phyloP scores from a whole-genome alignment of 1,284 basidiomycete species.

The Moniliella sp. region DNA sequence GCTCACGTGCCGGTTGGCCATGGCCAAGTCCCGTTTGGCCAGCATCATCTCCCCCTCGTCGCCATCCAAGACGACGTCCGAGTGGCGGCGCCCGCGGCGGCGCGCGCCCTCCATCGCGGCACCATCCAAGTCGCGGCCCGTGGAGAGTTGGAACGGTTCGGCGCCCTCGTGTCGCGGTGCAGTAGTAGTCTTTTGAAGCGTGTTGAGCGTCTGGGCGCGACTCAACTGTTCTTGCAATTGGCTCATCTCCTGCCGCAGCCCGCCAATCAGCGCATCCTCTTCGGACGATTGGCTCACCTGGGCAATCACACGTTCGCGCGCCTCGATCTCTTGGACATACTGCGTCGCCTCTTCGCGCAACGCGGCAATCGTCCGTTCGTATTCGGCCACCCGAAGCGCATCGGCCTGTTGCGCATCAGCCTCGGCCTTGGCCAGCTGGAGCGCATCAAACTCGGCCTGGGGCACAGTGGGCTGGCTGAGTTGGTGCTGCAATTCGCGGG shows the following conservation, averaged over 20 bases:
- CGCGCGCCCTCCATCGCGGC: conserved; percentile 12
- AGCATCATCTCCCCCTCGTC: conserved; percentile 52
- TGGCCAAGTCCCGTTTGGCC: conserved; percentile 50
- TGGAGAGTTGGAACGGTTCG: conserved; percentile 23
- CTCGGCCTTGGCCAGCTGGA: conserved; percentile 54
- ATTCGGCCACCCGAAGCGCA: conserved; percentile 51
- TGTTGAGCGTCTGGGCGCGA: conserved; percentile 52
- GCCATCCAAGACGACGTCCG: conserved; percentile 46
- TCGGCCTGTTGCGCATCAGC: conserved; percentile 64
- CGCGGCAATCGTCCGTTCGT: conserved; percentile 60
- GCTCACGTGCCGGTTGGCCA: conserved; percentile 63
- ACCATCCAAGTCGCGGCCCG: conserved; percentile 19
- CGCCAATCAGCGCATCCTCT: conserved; percentile 67
- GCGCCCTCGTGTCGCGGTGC: conserved; percentile 29
- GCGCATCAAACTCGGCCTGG: conserved; percentile 51
- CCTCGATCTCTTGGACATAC: conserved; percentile 56
- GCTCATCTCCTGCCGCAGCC: conserved; percentile 74
- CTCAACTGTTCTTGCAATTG: conserved; percentile 81
- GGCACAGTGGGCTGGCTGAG: conserved; percentile 55
- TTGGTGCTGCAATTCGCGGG: conserved; percentile 53
- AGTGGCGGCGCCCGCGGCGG: conserved; percentile 50
- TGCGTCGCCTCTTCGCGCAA: conserved; percentile 38
- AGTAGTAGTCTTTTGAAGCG: conserved; percentile 25
- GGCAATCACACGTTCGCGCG: conserved; percentile 39
- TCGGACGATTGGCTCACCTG: conserved; percentile 33